Conservation (phyloP, 148 eudicot species). For the Heliamphora exappendiculata region DNA sequence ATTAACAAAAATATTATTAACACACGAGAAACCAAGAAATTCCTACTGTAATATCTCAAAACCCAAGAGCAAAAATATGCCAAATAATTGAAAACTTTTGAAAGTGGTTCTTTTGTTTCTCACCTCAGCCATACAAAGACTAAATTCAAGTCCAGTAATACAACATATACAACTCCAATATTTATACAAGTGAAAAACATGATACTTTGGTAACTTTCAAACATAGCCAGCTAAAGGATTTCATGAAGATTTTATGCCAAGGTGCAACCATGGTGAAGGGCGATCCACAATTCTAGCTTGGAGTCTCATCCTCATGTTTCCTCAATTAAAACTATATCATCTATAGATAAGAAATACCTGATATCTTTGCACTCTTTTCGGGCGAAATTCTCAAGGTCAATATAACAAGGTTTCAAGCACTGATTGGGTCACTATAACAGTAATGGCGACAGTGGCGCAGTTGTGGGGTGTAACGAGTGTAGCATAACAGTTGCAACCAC, state of each 20-base stretch:
- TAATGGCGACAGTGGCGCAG: too few relatives aligned
- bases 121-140: conserved; percentile 1
- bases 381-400: too few relatives aligned
- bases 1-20: not conserved
- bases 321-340: too few relatives aligned
- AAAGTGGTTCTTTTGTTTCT: not conserved
- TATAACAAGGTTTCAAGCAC: too few relatives aligned
- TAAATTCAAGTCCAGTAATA: not conserved
- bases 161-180: not conserved
- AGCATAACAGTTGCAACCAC: too few relatives aligned
- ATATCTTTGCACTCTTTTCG: too few relatives aligned
- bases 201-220: not conserved
- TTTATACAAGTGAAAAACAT: not conserved
- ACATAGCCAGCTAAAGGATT: not conserved
- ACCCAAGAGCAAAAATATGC: not conserved
- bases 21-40: not conserved
- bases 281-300: too few relatives aligned
- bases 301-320: too few relatives aligned
- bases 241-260: not conserved
- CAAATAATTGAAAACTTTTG: not conserved
- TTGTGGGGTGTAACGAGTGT: too few relatives aligned
- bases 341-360: too few relatives aligned
- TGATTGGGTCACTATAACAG: too few relatives aligned
- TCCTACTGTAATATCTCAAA: not conserved
- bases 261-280: not conserved